Base-by-base conservation (phyloP, 2,329 filamentous ascomycete species). In the Neophaeococcomyces mojaviensis region DNA sequence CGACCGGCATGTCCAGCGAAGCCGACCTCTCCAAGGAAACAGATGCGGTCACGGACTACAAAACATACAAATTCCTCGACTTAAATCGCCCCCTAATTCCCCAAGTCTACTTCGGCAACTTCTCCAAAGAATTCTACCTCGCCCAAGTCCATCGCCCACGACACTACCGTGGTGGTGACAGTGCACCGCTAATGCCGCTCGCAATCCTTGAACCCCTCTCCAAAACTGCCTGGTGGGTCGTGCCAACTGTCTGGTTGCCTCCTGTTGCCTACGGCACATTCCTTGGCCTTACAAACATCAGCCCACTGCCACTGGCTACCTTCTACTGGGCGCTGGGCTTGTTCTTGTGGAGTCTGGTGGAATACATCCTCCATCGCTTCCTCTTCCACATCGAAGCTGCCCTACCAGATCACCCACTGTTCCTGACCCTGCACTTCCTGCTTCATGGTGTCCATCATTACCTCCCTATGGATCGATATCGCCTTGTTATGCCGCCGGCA, bases 151-250 rank as follows among this genome's bases (percentile, higher is more conserved):
- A 98, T 64, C 83, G 92, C 36, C 92, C 92, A 15, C 82, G 92
- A 49, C 90, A 98, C 66, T 98, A 97, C 75, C 94, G 82, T 63
- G 90, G 90, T 54, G 92, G 92, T 48, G 81, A 81, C 51, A 96
- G 88, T 5, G 92, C 92, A 31, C 92, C 92, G 16, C 69, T 98
- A 19, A 98, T 98, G 67, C 43, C 43, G 10, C 92, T 92, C 49
- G 97, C 98, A 69, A 94, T 98, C 64, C 73, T 98, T n/a, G 92
- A 98, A 69, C 92, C 92, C n/a, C 70, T 98, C 49, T 89, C 83
- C 65, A 85, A 89, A 74, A 98, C 92, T 2, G 79, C 92, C 1
- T 98, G 92, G 92, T 98, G 84, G 80, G 65, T 94, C 36, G 76
- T 98, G 9, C 92, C 92, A 2, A 73, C 73, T 0, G 50, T 94